phyloP scores from a whole-genome alignment of 2,329 filamentous ascomycete genomes.

The Aaosphaeria arxii region DNA sequence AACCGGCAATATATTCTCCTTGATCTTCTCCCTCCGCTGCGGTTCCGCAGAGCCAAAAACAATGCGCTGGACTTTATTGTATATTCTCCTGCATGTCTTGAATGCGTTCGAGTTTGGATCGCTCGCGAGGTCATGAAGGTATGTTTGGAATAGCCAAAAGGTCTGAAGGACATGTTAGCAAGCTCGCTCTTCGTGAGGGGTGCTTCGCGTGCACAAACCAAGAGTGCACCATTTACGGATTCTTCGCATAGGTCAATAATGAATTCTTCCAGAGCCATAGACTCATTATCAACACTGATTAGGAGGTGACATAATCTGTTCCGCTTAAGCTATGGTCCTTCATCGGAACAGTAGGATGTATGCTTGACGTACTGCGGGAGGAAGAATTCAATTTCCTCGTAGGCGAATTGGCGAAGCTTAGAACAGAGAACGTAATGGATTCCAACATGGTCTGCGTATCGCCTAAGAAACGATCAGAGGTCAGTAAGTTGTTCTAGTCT shows the following conservation, averaged over 20 bases:
- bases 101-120: slow-evolving; percentile 75
- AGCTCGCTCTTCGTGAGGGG: neutral
- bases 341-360: slow-evolving; percentile 1
- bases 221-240: slow-evolving; percentile 77
- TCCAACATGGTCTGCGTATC: slow-evolving; percentile 85
- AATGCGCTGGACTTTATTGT: slow-evolving; percentile 86
- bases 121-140: slow-evolving; percentile 74
- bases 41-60: slow-evolving; percentile 76
- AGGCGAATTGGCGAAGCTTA: slow-evolving; percentile 84
- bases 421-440: slow-evolving; percentile 87
- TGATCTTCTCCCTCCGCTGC: slow-evolving; percentile 69
- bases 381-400: slow-evolving; percentile 92
- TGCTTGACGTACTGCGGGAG: slow-evolving; percentile 56
- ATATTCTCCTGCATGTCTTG: slow-evolving; percentile 77
- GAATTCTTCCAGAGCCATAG: slow-evolving; percentile 87
- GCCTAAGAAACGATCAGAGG: slow-evolving; percentile 50
- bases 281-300: slow-evolving; percentile 86
- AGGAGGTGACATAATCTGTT: slow-evolving; percentile 72
- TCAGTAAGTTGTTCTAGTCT: slow-evolving; percentile 12
- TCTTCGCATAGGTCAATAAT: slow-evolving; percentile 82
- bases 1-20: slow-evolving; percentile 76
- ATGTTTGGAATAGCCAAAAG: slow-evolving; percentile 88
- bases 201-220: slow-evolving; percentile 55
- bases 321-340: slow-evolving; percentile 16
- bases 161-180: slow-evolving; percentile 54